Conservation (phyloP, 306 rosid species). For the Cucurbita ficifolia region DNA sequence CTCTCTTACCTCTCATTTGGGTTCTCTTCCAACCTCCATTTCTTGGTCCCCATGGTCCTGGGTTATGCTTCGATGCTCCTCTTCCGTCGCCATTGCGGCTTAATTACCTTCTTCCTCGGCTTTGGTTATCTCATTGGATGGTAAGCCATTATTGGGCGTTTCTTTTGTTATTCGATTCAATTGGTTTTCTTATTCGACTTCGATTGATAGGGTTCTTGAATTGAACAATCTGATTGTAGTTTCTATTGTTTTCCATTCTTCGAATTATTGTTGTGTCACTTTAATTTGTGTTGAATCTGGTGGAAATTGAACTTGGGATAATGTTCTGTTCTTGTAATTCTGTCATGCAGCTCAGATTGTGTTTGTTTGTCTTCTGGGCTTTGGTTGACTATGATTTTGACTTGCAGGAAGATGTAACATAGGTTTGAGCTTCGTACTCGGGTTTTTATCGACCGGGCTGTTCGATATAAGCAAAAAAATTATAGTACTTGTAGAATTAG, state of each 20-base stretch:
- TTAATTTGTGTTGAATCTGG: neutral
- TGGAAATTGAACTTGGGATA: neutral
- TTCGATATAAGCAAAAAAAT: neutral
- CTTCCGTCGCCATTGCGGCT: conserved; percentile 52
- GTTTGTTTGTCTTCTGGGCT: neutral
- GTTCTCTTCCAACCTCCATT: conserved; percentile 77
- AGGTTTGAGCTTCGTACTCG: neutral
- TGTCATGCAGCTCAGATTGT: neutral
- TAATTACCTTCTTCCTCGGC: conserved; percentile 57
- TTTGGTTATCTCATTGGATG: conserved; percentile 88
- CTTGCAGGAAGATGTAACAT: neutral
- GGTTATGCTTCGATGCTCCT: conserved; percentile 80
- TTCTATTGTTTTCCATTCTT: neutral
- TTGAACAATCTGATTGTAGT: neutral
- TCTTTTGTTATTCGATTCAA: too few relatives aligned
- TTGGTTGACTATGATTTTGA: neutral
- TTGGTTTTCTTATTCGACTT: neutral
- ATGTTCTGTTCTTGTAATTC: neutral
- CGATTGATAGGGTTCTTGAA: neutral
- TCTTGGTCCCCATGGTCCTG: conserved; percentile 54
- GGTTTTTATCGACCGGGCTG: neutral
- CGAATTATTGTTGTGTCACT: neutral
- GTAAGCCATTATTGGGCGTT: conserved; percentile 7
- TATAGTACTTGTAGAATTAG: neutral
- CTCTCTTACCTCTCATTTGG: conserved; percentile 85